Evolutionary conservation across 2,329 filamentous ascomycete genomes (phyloP), one percentile per base, ranked within the genome.

Genomic region (Tetracladium maxilliforme): DNA sequence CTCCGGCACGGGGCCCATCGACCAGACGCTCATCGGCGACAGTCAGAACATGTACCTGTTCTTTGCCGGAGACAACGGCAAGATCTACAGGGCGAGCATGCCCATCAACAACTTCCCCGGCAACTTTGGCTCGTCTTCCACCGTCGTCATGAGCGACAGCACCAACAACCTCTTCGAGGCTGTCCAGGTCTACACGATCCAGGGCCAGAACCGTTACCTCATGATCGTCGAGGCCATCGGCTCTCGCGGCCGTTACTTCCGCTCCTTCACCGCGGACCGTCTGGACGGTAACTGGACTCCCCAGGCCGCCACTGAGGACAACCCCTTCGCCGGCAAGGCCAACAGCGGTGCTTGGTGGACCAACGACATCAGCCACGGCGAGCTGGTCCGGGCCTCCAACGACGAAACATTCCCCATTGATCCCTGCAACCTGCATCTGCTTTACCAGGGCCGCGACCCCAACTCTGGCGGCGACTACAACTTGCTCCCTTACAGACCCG

Each of bases 151-250:
- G 38, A 60, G 47, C 39, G 70, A 70, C 43, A 49, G 54, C 3
- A 51, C 29, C 10, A 55, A 64, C 41, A 66, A 70, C 39, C 53
- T 77, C 2, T 76, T 76, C 43, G 72, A 78, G 40, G 70, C 70
- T 0, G 68, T 74, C 0, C 63, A 76, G 37, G 71, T 78, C 22
- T 78, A 77, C 49, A 71, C 58, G 3, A 38, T 76, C 29, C 22
- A 56, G 16, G 64, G 62, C 15, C 52, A 61, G 35, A 54, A 52
- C 33, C 47, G 16, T 14, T 77, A 76, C 45, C 61, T 77, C 28
- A 75, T 77, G 66, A 60, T 77, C n/a, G 68, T 77, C 17, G 72
- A 78, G 44, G 54, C 66, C 0, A 62, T 66, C 21, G 70, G 71
- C 2, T 19, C 44, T 1, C 47, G 56, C 16, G 70, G 70, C 1